phyloP scores from a whole-genome alignment of 345 rosid species.

The Eutrema japonicum region DNA sequence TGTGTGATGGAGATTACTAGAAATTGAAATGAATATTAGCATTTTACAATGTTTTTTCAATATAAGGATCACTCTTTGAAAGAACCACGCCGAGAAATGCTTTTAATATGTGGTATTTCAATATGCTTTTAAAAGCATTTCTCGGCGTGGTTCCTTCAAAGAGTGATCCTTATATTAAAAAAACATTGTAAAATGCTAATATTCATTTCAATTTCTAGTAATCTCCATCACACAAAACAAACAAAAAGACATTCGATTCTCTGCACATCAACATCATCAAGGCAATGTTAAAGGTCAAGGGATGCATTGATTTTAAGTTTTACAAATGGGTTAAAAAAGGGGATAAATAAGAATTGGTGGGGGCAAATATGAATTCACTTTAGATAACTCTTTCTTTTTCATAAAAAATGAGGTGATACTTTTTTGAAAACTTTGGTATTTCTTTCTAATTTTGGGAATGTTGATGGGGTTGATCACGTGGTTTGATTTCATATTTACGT shows the following conservation, averaged over 20 bases:
- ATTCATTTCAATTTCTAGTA: background rate
- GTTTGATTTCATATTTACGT: constrained; percentile 8
- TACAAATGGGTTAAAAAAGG: background rate
- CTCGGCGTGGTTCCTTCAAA: too few species aligned
- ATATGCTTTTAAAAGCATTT: too few species aligned
- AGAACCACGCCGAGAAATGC: too few species aligned
- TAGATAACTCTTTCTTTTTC: background rate
- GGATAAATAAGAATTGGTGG: background rate
- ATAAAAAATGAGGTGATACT: background rate
- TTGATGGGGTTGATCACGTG: constrained; percentile 35
- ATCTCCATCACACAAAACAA: background rate
- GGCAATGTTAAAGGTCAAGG: background rate
- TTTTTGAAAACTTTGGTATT: background rate
- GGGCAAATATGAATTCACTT: background rate
- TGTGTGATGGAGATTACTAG: background rate
- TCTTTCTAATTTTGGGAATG: constrained; percentile 12
- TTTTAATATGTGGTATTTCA: too few species aligned
- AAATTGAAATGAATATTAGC: background rate
- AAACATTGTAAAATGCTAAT: background rate
- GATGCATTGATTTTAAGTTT: background rate
- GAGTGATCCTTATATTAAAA: background rate
- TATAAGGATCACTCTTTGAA: background rate
- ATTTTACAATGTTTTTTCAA: background rate
- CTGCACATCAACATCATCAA: background rate
- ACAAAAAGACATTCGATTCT: background rate